A percentile compares a stretch with the other conserved stretches of the same genome.
Conservation (phyloP, 305 asterid genomes). For the Solanum hybrid region DNA sequence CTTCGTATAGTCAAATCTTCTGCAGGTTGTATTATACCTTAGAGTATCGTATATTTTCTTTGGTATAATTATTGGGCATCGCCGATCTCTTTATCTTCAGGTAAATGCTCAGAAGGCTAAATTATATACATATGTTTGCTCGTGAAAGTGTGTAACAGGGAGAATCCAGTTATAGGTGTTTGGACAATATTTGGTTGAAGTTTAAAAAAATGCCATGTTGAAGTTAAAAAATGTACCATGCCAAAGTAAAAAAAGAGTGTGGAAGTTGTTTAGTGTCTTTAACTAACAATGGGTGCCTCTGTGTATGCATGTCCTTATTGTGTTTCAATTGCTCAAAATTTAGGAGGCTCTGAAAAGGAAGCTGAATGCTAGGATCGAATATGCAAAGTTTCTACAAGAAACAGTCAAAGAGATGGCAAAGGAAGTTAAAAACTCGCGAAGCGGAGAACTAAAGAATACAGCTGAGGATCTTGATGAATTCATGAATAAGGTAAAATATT, state of each 20-base stretch:
- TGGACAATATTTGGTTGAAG: not conserved
- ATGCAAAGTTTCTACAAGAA: slow-evolving; percentile 97
- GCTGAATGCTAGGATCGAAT: slow-evolving; percentile 83
- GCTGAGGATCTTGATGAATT: slow-evolving; percentile 97
- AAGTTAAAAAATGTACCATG: not conserved
- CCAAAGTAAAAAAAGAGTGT: not conserved
- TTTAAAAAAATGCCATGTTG: not conserved
- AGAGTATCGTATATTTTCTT: not conserved
- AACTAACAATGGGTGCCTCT: not conserved
- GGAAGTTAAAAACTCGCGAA: slow-evolving; percentile 87
- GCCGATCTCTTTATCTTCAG: not conserved
- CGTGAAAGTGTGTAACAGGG: not conserved
- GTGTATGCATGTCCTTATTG: slow-evolving; percentile 6
- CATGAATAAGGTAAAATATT: slow-evolving; percentile 62
- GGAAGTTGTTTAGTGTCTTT: not conserved
- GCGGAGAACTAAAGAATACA: slow-evolving; percentile 84
- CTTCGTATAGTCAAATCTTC: not conserved
- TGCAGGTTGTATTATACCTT: not conserved
- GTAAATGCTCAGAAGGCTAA: too few relatives aligned
- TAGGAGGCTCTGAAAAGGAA: slow-evolving; percentile 86
- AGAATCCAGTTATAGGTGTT: not conserved
- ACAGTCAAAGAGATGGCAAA: slow-evolving; percentile 99
- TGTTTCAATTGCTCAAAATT: slow-evolving; percentile 16
- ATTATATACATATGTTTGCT: not conserved
- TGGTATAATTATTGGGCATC: not conserved